A percentile compares a stretch with the other conserved stretches of the same genome.
Evolutionary conservation across 495 filamentous ascomycete genomes (phyloP).

Genomic region (Bombardia bombarda): DNA sequence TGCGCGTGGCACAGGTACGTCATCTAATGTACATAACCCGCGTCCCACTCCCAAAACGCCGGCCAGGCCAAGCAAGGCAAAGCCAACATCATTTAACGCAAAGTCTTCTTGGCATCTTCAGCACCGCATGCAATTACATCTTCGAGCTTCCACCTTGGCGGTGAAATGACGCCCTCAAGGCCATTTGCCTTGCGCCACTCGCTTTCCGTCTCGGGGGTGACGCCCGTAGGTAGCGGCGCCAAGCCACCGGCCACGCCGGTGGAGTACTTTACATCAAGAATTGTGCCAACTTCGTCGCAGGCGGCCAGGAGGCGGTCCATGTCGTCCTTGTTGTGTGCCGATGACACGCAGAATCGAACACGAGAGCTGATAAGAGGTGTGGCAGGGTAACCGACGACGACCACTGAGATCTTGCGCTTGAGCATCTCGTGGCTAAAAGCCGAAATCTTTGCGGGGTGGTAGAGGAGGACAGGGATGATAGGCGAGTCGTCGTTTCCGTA

Average conservation of each 20-base stretch:
- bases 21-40: background rate
- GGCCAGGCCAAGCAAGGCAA: background rate
- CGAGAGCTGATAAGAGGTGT: slow-evolving; percentile 94
- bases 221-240: slow-evolving; percentile 60
- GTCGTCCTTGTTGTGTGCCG: slow-evolving; percentile 96
- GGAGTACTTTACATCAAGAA: slow-evolving; percentile 91
- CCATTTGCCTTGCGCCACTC: slow-evolving; percentile 56
- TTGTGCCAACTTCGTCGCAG: slow-evolving; percentile 87
- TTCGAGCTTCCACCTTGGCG: slow-evolving; percentile 74
- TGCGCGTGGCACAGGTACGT: no score
- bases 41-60: background rate
- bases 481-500: slow-evolving; percentile 97
- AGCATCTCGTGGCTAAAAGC: slow-evolving; percentile 99
- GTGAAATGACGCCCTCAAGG: slow-evolving; percentile 41
- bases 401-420: slow-evolving; percentile 93
- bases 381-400: slow-evolving; percentile 94
- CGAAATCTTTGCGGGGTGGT: slow-evolving; percentile 95
- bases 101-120: slow-evolving; percentile 64
- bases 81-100: slow-evolving; percentile 42
- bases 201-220: slow-evolving; percentile 61
- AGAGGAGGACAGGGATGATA: slow-evolving; percentile 88
- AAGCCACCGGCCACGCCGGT: slow-evolving; percentile 87
- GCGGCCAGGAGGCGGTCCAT: slow-evolving; percentile 83
- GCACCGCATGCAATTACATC: slow-evolving; percentile 75
- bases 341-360: slow-evolving; percentile 90